Base-by-base conservation (phyloP, 495 filamentous ascomycete species). In the Sordaria brevicollis region DNA sequence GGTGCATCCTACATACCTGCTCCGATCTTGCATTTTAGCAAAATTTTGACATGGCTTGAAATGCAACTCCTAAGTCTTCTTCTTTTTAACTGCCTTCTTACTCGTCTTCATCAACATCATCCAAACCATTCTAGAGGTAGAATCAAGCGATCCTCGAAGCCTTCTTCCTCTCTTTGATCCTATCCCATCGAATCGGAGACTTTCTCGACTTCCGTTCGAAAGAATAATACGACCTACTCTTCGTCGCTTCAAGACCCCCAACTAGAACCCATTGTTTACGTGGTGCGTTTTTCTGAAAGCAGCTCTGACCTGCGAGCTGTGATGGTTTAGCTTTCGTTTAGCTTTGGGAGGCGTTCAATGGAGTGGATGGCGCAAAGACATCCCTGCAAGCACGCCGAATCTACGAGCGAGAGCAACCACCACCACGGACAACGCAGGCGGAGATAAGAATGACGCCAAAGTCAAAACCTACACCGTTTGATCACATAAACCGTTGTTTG, bases 311-410 rank as follows among this genome's bases (percentile, higher is more conserved):
- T 57, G 11, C 49, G 21, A 57, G 49, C 49, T 57, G 49, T 13
- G 6, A 29, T 9, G 4, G 17, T n/a, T n/a, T n/a, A n/a, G n/a
- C n/a, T n/a, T n/a, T n/a, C n/a, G 5, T 29, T 21, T 49, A 25
- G 41, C 19, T 21, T 21, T 11, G n/a, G 17, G 41, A 49, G 41
- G 19, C 41, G 41, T 49, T 49, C 49, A 29, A 57, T 57, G 35
- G 11, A 62, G 34, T 11, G 71, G 41, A 74, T 74, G 73, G 72
- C 69, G 75, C 71, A 72, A 77, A 54, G 5, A 2, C 11, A 76
- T 73, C 75, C 75, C 71, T 76, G 72, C 54, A 66, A 77, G 71
- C 71, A 74, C 74, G 74, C 25, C 33, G 65, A 65, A 21, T 6
- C 38, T 19, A 49, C 31, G 62, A 8, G 19, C 66, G 34, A 17